Conservation (phyloP, 1,284 basidiomycete species). For the Malassezia sp. region DNA sequence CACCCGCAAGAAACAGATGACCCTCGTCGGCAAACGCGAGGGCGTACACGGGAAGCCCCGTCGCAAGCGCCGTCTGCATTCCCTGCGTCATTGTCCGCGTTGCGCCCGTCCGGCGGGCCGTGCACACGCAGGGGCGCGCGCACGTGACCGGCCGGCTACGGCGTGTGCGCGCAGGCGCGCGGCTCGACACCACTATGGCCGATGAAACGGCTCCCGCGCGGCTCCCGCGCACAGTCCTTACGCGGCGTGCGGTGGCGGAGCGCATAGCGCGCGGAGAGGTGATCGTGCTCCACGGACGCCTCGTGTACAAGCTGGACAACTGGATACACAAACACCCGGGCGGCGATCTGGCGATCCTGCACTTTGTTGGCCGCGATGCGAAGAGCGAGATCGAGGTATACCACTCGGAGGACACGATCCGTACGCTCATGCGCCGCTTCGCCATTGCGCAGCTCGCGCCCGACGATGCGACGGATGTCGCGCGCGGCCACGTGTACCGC, state of each 20-base stretch:
- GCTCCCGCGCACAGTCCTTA: constrained; percentile 17
- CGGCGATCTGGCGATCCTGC: constrained; percentile 74
- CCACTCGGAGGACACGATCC: constrained; percentile 60
- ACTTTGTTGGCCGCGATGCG: constrained; percentile 91
- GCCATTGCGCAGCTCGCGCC: constrained; percentile 63
- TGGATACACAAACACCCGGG: constrained; percentile 81
- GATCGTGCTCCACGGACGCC: constrained; percentile 66
- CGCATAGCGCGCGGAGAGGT: constrained; percentile 49
- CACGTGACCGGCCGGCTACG: constrained; percentile 1
- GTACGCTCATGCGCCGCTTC: constrained; percentile 58
- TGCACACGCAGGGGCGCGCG: neutral
- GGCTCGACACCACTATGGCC: neutral
- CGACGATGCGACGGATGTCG: constrained; percentile 42
- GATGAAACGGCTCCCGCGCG: too few relatives aligned
- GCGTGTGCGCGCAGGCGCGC: neutral
- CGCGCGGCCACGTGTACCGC: constrained; percentile 53
- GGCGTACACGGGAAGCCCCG: constrained; percentile 39
- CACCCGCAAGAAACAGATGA: constrained; percentile 37
- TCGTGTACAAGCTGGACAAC: constrained; percentile 68
- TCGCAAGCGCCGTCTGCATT: constrained; percentile 21
- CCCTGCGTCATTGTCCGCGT: constrained; percentile 16
- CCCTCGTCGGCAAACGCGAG: constrained; percentile 28
- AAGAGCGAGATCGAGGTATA: constrained; percentile 89
- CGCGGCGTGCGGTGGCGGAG: constrained; percentile 29
- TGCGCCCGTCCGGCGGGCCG: neutral